phyloP scores from a whole-genome alignment of 768 basidiomycete genomes.

The Podaxis carcinomalis region DNA sequence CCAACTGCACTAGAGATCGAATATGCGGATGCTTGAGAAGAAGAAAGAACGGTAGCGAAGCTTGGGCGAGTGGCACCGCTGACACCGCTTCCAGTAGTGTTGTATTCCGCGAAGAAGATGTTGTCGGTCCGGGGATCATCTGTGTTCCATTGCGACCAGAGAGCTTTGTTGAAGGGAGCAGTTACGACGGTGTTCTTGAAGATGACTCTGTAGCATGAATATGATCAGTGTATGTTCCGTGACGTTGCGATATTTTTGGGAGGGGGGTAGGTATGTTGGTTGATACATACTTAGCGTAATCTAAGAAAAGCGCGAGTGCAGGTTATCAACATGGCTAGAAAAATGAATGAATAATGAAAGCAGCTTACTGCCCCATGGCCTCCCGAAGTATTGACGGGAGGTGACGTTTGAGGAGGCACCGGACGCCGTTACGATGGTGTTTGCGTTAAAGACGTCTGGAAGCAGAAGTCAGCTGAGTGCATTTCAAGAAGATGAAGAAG shows the following conservation, averaged over 20 bases:
- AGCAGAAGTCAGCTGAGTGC: background rate
- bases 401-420: conserved; percentile 32
- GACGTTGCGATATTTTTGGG: background rate
- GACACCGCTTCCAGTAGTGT: conserved; percentile 38
- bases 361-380: conserved; percentile 42
- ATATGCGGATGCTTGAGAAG: conserved; percentile 32
- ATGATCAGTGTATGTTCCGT: background rate
- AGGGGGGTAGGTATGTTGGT: background rate
- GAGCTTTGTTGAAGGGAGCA: conserved; percentile 32
- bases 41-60: conserved; percentile 35
- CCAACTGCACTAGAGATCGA: conserved; percentile 42
- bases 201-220: conserved; percentile 31
- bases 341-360: background rate
- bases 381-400: conserved; percentile 37
- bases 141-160: conserved; percentile 45
- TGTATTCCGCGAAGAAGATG: conserved; percentile 43
- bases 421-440: conserved; percentile 37
- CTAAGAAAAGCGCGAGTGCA: conserved; percentile 17
- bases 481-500: background rate
- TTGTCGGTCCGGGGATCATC: conserved; percentile 34
- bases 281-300: conserved; percentile 37
- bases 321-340: background rate
- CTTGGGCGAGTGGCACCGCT: conserved; percentile 29
- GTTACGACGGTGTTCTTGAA: conserved; percentile 42
- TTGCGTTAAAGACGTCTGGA: conserved; percentile 39